A percentile compares a stretch with the other conserved stretches of the same genome.
These are phyloP conservation scores for Cunninghamia lanceolata DNA, from an alignment of 75 land plant genomes.

Conservation along the genomic window DNA sequence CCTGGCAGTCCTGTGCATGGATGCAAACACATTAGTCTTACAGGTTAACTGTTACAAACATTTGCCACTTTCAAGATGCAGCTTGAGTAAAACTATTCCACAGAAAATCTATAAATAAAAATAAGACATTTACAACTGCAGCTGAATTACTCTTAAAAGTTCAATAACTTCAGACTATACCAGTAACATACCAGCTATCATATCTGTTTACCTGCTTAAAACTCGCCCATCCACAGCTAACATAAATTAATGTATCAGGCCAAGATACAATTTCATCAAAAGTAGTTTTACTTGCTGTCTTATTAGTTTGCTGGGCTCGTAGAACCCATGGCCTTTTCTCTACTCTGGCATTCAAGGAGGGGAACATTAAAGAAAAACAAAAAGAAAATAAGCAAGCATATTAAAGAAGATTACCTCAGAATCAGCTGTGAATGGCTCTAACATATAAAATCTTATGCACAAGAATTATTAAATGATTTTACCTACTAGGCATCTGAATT, in stretches of 20 bases:
- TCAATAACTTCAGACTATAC: not conserved
- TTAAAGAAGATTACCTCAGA: not conserved
- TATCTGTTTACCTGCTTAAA: conserved; percentile 83
- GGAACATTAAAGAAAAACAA: not conserved
- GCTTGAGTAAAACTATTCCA: not conserved
- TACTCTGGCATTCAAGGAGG: conserved; percentile 38
- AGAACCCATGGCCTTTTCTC: conserved; percentile 99
- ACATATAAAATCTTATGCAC: not conserved
- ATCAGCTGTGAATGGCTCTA: not conserved
- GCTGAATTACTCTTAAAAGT: not conserved
- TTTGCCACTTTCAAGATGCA: not conserved
- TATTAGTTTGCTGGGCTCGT: conserved; percentile 65
- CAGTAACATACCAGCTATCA: not conserved
- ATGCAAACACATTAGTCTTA: not conserved
- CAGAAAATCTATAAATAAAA: not conserved
- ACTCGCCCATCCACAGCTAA: conserved; percentile 99
- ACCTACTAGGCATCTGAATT: conserved; percentile 28
- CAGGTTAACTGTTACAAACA: not conserved
- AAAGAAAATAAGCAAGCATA: not conserved
- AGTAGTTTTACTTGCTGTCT: conserved; percentile 37
- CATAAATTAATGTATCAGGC: conserved; percentile 85
- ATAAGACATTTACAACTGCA: not conserved
- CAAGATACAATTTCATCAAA: conserved; percentile 44
- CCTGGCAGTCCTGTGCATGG: conserved; percentile 68
- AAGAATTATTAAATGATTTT: not conserved